Evolutionary conservation across 2,329 filamentous ascomycete species (phyloP).

Genomic region (Apiospora malaysiana): DNA sequence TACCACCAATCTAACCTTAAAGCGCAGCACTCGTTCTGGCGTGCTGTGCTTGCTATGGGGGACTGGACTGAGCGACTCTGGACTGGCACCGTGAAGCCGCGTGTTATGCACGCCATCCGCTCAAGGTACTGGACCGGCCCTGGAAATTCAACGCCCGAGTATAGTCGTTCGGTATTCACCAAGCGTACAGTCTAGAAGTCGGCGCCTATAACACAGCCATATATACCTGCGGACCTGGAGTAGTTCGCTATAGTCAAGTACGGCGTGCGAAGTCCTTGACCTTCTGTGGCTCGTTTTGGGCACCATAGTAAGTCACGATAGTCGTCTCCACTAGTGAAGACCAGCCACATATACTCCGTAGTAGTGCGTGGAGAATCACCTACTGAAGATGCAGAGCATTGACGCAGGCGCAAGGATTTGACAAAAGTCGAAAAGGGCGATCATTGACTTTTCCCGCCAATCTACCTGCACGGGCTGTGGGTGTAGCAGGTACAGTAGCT

Average conservation of each 20-base stretch:
- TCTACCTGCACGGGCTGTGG: neutral
- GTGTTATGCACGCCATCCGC: neutral
- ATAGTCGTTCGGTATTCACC: neutral
- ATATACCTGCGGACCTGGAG: neutral
- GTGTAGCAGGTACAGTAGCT: neutral
- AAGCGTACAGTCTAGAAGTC: neutral
- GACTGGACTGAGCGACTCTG: neutral
- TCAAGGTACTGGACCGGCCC: neutral
- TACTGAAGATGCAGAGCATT: conserved; percentile 18
- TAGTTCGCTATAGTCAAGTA: neutral
- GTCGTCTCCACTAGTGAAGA: neutral
- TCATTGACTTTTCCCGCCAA: conserved; percentile 3
- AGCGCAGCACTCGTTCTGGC: neutral
- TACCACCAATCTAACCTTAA: conserved; percentile 1
- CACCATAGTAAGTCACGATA: conserved; percentile 9
- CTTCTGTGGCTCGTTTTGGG: neutral
- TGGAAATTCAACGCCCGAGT: neutral
- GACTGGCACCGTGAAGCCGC: neutral
- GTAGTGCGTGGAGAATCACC: neutral
- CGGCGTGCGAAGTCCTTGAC: neutral
- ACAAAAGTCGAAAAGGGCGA: neutral
- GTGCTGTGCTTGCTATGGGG: neutral
- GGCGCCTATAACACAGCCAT: neutral
- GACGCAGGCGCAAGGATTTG: conserved; percentile 17
- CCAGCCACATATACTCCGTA: conserved; percentile 1